Evolutionary conservation across 2,329 filamentous ascomycete genomes (phyloP).

Genomic region (Leptographium radiaticola): DNA sequence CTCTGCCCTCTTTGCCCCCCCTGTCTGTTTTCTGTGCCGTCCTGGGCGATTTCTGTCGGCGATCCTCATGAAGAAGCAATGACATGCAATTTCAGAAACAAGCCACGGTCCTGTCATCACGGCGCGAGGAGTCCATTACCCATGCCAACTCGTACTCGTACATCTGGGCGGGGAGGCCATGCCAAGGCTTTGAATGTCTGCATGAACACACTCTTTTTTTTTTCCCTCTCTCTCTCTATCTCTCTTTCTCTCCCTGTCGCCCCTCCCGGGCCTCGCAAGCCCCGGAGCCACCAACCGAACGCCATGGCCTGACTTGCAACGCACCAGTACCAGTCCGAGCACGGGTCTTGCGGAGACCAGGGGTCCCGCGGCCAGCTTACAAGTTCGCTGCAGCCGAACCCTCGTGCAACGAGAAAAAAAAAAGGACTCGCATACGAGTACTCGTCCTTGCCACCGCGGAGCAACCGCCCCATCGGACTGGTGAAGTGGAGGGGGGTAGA

Average conservation of each 20-base stretch:
- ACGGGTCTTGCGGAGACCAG: background rate
- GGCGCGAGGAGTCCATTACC: background rate
- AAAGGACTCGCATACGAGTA: too few species aligned
- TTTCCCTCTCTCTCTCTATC: too few species aligned
- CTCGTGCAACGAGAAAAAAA: too few species aligned
- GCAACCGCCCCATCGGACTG: too few species aligned
- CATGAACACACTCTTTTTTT: background rate
- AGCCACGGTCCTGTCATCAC: background rate
- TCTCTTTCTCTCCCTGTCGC: too few species aligned
- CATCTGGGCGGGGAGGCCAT: background rate
- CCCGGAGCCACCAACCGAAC: background rate
- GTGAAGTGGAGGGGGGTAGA: too few species aligned
- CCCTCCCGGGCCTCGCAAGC: background rate
- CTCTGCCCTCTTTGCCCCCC: background rate
- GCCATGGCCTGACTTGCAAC: background rate
- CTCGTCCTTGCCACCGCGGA: too few species aligned
- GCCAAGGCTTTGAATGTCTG: background rate
- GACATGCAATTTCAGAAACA: background rate
- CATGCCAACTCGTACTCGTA: too few species aligned
- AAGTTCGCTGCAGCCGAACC: too few species aligned
- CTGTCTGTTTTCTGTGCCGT: too few species aligned
- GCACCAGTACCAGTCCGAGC: background rate
- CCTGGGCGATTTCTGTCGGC: too few species aligned
- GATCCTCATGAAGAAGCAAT: background rate
- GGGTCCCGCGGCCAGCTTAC: background rate